Conservation (phyloP, 2,329 filamentous ascomycete genomes). For the Gaeumannomyces tritici region DNA sequence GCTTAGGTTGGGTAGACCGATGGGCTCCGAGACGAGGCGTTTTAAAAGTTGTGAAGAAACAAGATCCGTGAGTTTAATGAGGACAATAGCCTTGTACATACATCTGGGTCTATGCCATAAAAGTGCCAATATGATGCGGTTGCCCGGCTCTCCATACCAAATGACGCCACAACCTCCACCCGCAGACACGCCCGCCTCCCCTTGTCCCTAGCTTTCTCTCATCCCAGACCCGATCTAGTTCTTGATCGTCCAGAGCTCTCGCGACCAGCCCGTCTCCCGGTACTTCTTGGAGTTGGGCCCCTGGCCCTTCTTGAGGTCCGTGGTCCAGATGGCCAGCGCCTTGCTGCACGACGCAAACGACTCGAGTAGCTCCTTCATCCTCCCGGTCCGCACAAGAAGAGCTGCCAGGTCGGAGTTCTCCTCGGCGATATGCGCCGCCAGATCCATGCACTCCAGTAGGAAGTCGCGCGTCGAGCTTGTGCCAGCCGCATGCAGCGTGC, state of each 20-base stretch:
- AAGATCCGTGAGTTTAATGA: neutral
- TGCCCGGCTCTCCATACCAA: neutral
- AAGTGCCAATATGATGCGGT: neutral
- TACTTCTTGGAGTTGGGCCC: slow-evolving; percentile 47
- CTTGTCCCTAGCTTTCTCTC: neutral
- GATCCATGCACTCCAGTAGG: slow-evolving; percentile 77
- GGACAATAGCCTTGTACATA: neutral
- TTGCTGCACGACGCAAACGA: slow-evolving; percentile 70
- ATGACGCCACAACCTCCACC: too few species aligned
- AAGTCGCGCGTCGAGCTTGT: slow-evolving; percentile 65
- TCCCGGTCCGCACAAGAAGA: slow-evolving; percentile 52
- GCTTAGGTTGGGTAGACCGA: neutral
- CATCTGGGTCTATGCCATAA: neutral
- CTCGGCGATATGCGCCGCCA: slow-evolving; percentile 67
- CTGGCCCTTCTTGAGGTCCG: slow-evolving; percentile 38
- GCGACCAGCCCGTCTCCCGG: slow-evolving; percentile 52
- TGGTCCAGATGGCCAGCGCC: slow-evolving; percentile 49
- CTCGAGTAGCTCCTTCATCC: slow-evolving; percentile 68
- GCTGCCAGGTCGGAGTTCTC: slow-evolving; percentile 56
- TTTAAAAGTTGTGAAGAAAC: neutral
- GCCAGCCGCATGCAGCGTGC: slow-evolving; percentile 70
- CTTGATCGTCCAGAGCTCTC: slow-evolving; percentile 52
- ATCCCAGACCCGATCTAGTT: neutral
- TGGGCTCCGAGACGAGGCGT: neutral
- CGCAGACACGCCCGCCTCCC: neutral